These are phyloP conservation scores for Erysimum cheiranthoides DNA, from an alignment of 345 rosid genomes.

Conservation along the genomic window DNA sequence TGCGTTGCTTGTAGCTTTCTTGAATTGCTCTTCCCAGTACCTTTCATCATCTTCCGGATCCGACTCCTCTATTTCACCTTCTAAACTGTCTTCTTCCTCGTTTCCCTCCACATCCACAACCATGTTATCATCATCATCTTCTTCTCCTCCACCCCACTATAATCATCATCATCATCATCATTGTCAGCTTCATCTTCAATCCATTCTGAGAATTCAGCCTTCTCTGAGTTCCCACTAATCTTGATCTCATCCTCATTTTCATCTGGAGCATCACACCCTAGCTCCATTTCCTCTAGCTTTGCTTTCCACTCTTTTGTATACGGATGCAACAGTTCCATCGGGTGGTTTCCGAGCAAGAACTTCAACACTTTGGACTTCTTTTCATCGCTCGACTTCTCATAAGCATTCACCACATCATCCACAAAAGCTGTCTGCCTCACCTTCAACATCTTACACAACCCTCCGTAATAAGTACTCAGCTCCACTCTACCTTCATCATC, in stretches of 20 bases:
- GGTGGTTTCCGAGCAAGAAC: slow-evolving; percentile 84
- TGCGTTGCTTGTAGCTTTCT: slow-evolving; percentile 62
- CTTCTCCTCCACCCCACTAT: slow-evolving; percentile 46
- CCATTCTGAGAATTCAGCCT: slow-evolving; percentile 64
- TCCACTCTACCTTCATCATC: slow-evolving; percentile 72
- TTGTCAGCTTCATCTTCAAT: slow-evolving; percentile 63
- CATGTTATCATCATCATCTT: slow-evolving; percentile 50
- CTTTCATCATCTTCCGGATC: slow-evolving; percentile 59
- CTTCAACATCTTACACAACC: slow-evolving; percentile 88
- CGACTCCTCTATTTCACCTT: slow-evolving; percentile 49
- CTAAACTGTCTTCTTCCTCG: slow-evolving; percentile 46
- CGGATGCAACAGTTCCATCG: slow-evolving; percentile 76
- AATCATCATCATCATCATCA: slow-evolving; percentile 37
- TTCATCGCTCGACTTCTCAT: slow-evolving; percentile 78
- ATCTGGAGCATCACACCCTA: slow-evolving; percentile 97
- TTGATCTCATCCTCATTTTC: slow-evolving; percentile 55
- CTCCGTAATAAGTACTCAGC: slow-evolving; percentile 73
- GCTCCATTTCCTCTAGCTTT: slow-evolving; percentile 90
- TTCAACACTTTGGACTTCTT: slow-evolving; percentile 70
- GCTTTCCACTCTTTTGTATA: slow-evolving; percentile 94
- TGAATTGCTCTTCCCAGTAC: slow-evolving; percentile 75
- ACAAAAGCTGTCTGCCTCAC: slow-evolving; percentile 82
- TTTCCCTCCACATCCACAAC: slow-evolving; percentile 53
- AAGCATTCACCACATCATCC: slow-evolving; percentile 93
- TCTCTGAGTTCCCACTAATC: slow-evolving; percentile 40